Percentiles rank a stretch among this genome's conserved stretches.
Evolutionary conservation across 805 yeast species (phyloP).

Genomic region (Barnettozyma wickerhamii): DNA sequence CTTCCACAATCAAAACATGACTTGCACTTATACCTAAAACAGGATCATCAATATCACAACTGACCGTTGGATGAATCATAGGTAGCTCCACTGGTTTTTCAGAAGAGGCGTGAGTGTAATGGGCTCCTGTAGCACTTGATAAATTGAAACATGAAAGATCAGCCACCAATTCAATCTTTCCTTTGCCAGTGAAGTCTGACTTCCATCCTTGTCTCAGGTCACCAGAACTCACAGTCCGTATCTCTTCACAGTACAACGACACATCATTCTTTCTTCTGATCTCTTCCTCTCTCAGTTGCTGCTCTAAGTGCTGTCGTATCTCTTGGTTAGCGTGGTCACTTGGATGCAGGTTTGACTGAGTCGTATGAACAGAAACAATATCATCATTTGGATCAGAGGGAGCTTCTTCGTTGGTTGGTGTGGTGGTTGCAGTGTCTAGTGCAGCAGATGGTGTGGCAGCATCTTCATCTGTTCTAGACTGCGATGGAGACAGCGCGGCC

Average conservation of each 20-base stretch:
- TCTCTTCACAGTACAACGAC: constrained; percentile 65
- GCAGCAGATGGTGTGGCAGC: constrained; percentile 6
- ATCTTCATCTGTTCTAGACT: constrained; percentile 11
- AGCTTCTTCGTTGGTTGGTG: constrained; percentile 2
- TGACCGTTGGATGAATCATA: constrained; percentile 41
- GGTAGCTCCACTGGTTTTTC: constrained; percentile 29
- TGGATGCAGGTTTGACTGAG: constrained; percentile 20
- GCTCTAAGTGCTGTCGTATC: constrained; percentile 20
- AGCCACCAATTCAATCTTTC: constrained; percentile 75
- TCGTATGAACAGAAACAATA: constrained; percentile 6
- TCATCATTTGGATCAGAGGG: constrained; percentile 13
- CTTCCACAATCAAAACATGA: constrained; percentile 78
- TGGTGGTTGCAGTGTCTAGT: no score
- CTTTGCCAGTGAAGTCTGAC: constrained; percentile 75
- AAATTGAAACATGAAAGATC: constrained; percentile 59
- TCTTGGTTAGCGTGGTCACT: constrained; percentile 32
- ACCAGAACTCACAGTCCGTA: constrained; percentile 68
- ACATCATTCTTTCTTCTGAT: constrained; percentile 27
- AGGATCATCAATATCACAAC: constrained; percentile 82
- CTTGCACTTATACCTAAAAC: constrained; percentile 70
- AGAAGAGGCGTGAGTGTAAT: constrained; percentile 41
- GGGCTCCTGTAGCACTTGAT: constrained; percentile 47
- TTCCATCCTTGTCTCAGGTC: constrained; percentile 94
- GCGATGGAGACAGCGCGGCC: constrained; percentile 14
- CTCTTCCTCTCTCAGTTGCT: constrained; percentile 28